Conservation (phyloP, 116 monocot genomes). For the Cymodocea nodosa region DNA sequence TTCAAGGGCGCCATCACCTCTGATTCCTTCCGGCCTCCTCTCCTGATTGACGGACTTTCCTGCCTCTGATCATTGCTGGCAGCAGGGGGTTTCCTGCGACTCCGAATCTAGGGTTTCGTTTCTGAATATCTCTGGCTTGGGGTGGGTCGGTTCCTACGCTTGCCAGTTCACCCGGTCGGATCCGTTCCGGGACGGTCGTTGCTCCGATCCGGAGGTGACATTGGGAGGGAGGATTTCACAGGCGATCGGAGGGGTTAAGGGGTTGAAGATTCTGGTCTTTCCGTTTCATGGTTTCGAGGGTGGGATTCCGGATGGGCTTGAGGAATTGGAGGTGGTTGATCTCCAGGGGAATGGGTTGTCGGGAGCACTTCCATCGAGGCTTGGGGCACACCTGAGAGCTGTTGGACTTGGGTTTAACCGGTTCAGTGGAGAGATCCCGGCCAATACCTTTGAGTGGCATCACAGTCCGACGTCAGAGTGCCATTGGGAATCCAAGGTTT, state of each 20-base stretch:
- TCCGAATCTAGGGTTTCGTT: slow-evolving; percentile 26
- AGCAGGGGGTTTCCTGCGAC: slow-evolving; percentile 44
- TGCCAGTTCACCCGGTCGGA: neutral
- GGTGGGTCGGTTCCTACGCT: neutral
- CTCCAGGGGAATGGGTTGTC: slow-evolving; percentile 32
- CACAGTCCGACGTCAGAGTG: slow-evolving; percentile 32
- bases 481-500: slow-evolving; percentile 52
- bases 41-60: slow-evolving; percentile 14
- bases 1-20: slow-evolving; percentile 34
- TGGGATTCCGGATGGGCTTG: slow-evolving; percentile 30
- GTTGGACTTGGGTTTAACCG: slow-evolving; percentile 38
- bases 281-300: slow-evolving; percentile 39
- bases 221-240: slow-evolving; percentile 33
- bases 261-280: slow-evolving; percentile 33
- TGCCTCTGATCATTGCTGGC: slow-evolving; percentile 20
- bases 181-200: slow-evolving; percentile 4
- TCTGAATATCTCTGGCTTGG: slow-evolving; percentile 21
- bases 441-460: slow-evolving; percentile 25
- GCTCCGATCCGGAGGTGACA: slow-evolving; percentile 18
- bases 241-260: slow-evolving; percentile 26
- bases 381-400: slow-evolving; percentile 10
- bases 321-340: slow-evolving; percentile 38
- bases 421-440: slow-evolving; percentile 32
- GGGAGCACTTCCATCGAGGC: slow-evolving; percentile 22
- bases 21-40: slow-evolving; percentile 31